Base-by-base conservation (phyloP, 2,329 filamentous ascomycete species). In the Laburnicola sp. region DNA sequence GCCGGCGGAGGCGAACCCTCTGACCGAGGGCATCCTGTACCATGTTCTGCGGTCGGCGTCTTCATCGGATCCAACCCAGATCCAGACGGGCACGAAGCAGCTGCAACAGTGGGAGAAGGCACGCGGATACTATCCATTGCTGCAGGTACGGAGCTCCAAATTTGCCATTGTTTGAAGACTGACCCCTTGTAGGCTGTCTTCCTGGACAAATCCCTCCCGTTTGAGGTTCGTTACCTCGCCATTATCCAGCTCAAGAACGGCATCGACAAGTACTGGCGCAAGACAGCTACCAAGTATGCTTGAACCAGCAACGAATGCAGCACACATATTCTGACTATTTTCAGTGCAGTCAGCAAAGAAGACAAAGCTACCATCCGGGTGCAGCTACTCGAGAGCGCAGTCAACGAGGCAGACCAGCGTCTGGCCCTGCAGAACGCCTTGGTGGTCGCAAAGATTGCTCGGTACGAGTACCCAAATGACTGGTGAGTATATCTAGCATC, bases 201-300 rank as follows among this genome's bases (percentile, higher is more conserved):
- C 70, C 81, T 96, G 57, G 89, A 96, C 75, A 85, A 85, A 54
- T 84, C 85, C 2, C 77, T 95, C 1, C 88, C 90, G 1, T 75
- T 84, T 51, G 86, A 95, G 64, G 83, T 93, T 46, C 88, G 94
- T 54, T 91, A 96, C 66, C 85, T 97, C 8, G 89, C 93, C 48
- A 85, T 97, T 51, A 96, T 97, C 60, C 89, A 96, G 69, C 81
- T 99, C 47, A 97, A 97, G 72, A 97, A 97, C 72, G 94, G 92
- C 48, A 92, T 97, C 73, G 93, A 97, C 70, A 91, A 88, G 69
- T 91, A 91, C 73, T 99, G 94, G 94, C 83, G 94, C 68, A 90
- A 81, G 69, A 89, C 88, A 30, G 85, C 89, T 43, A 82, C 88
- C 50, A 85, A 86, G 69, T 82, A 83, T 48, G 47, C 11, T 38